Base-by-base conservation (phyloP, 306 rosid genomes). In the Lathyrus sativus region DNA sequence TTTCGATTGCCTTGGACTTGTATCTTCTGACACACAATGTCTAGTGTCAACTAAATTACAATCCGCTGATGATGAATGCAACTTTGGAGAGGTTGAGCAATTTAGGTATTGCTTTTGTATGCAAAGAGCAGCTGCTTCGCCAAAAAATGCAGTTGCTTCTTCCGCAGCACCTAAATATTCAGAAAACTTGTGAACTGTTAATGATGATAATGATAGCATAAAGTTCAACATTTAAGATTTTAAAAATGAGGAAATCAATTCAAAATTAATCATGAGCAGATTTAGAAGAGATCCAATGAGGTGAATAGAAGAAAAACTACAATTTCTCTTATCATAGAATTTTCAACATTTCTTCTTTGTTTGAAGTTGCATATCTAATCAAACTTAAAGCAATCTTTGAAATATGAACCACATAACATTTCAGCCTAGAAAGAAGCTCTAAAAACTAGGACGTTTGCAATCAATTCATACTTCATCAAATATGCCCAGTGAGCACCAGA, bases 61-160 rank as follows among this genome's bases (percentile, higher is more conserved):
- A 65, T 90, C 99, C 73, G 84, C 99, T 45, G 72, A 77, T 43
- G 82, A 60, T 7, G 80, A 74, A 22, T 80, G 89, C 59, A 71
- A 60, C 74, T 67, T 86, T 73, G 84, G 81, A 56, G 90, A 65
- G 66, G 72, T 76, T 57, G 72, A 73, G 71, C 83, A 85, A 59
- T 84, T 78, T 72, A 88, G 53, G 80, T 87, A 87, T 65, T 95
- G 97, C 72, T 88, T 95, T 77, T 90, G 97, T 73, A 95, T 68
- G 74, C 87, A 79, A 73, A 82, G 85, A 81, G 87, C 89, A 74
- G 99, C 97, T 45, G 92, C 82, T 80, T 95, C 99, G 78, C 97
- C 95, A 74, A 88, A 95, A 81, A 95, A 87, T 46, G 75, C 77
- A 70, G 89, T 73, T 80, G 96, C 99, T 72, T 95, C 99, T 78